Evolutionary conservation across 495 filamentous ascomycete species (phyloP).

Genomic region (Aspergillus biplanus): DNA sequence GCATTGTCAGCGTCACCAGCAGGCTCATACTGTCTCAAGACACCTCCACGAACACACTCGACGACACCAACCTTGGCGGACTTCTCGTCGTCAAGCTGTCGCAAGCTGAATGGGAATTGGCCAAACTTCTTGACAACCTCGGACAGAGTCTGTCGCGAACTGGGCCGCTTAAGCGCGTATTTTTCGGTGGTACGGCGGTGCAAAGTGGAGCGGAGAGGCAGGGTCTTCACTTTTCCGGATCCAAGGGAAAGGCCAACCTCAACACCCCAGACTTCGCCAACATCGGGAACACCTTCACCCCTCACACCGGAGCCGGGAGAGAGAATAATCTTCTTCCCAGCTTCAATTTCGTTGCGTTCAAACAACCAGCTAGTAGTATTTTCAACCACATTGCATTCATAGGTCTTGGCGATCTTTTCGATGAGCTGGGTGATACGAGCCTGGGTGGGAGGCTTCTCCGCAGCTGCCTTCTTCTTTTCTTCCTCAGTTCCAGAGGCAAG

Average conservation of each 20-base stretch:
- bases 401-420: constrained; percentile 88
- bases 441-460: constrained; percentile 78
- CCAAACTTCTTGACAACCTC: constrained; percentile 97
- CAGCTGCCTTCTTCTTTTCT: constrained; percentile 89
- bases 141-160: constrained; percentile 84
- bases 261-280: constrained; percentile 97
- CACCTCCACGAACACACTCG: constrained; percentile 89
- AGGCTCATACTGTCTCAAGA: constrained; percentile 93
- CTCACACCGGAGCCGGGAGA: constrained; percentile 82
- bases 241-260: constrained; percentile 92
- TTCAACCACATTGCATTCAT: constrained; percentile 92
- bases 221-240: constrained; percentile 89
- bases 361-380: constrained; percentile 97
- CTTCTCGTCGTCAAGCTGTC: constrained; percentile 95
- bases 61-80: constrained; percentile 94
- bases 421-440: constrained; percentile 80
- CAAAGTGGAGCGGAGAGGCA: constrained; percentile 84
- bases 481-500: constrained; percentile 83
- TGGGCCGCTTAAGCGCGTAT: constrained; percentile 88
- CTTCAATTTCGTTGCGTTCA: constrained; percentile 95
- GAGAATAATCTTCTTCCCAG: constrained; percentile 96
- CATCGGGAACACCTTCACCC: constrained; percentile 86
- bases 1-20: constrained; percentile 87
- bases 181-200: constrained; percentile 91
- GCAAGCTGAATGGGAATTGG: constrained; percentile 94